Conservation (phyloP, 768 basidiomycete species). For the Boletus patriciae region DNA sequence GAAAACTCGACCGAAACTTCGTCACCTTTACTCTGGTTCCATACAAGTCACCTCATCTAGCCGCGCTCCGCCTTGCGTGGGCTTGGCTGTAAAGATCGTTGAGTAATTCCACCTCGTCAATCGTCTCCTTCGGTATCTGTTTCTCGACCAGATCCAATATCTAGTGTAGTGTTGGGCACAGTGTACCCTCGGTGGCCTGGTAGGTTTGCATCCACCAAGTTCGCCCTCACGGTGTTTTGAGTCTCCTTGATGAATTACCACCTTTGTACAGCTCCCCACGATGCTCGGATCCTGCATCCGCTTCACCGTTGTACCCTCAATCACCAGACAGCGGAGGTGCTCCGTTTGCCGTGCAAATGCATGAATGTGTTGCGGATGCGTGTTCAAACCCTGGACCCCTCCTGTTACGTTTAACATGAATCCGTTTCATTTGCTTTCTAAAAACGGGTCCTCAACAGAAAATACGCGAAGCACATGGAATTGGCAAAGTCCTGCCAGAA, state of each 20-base stretch:
- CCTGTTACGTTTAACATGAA: too few relatives aligned
- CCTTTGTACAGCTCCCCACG: conserved; percentile 7
- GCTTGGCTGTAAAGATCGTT: conserved; percentile 13
- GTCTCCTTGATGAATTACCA: conserved; percentile 23
- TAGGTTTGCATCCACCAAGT: conserved; percentile 16
- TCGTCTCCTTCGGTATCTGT: conserved; percentile 1
- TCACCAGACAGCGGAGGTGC: too few relatives aligned
- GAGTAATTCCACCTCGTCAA: conserved; percentile 18
- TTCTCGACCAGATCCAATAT: conserved; percentile 9
- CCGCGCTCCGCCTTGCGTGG: not conserved
- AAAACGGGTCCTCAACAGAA: too few relatives aligned
- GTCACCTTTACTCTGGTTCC: not conserved
- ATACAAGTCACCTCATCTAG: too few relatives aligned
- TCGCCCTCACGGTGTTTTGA: conserved; percentile 11
- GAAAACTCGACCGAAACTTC: not conserved
- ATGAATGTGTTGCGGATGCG: too few relatives aligned
- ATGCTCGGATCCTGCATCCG: not conserved
- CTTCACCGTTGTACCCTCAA: too few relatives aligned
- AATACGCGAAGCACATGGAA: too few relatives aligned
- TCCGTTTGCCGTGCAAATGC: too few relatives aligned
- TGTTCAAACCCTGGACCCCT: too few relatives aligned
- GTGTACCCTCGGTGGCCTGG: conserved; percentile 25
- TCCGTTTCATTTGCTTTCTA: too few relatives aligned
- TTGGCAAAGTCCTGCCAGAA: too few relatives aligned
- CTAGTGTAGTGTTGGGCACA: conserved; percentile 17